These are phyloP conservation scores for Rhizophagus prolifer DNA, from an alignment of 192 early-diverging fungal genomes.

Conservation along the genomic window DNA sequence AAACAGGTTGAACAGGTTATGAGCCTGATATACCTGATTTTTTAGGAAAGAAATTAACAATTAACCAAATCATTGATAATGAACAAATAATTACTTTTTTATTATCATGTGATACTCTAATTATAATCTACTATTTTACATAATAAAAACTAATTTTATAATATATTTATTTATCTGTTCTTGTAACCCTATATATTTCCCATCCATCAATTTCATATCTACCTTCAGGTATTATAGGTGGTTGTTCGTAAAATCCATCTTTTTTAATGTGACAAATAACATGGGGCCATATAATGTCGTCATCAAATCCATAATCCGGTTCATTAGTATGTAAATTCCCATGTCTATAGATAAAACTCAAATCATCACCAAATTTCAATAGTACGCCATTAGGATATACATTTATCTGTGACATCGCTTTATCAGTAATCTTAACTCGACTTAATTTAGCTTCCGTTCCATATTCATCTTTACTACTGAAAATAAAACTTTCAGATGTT, in stretches of 20 bases:
- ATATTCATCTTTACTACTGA: too few species aligned
- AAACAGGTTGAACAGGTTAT: too few species aligned
- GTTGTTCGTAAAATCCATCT: conserved; percentile 16
- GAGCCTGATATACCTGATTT: too few species aligned
- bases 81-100: too few species aligned
- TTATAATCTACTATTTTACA: too few species aligned
- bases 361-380: conserved; percentile 6
- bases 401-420: background rate
- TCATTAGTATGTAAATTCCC: background rate
- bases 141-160: too few species aligned
- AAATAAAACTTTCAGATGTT: conserved; percentile 17
- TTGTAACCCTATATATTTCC: conserved; percentile 8
- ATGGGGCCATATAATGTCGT: background rate
- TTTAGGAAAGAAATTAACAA: too few species aligned
- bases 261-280: background rate
- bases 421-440: conserved; percentile 5
- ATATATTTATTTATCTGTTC: background rate
- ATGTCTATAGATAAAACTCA: background rate
- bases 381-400: background rate
- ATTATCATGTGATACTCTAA: too few species aligned
- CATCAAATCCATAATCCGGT: background rate
- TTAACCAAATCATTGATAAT: too few species aligned
- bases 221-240: background rate
- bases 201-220: conserved; percentile 7
- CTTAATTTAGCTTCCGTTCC: background rate